A percentile compares a stretch with the other conserved stretches of the same genome.
phyloP scores from a whole-genome alignment of 805 yeast species.

The Metschnikowia drakensbergensis region DNA sequence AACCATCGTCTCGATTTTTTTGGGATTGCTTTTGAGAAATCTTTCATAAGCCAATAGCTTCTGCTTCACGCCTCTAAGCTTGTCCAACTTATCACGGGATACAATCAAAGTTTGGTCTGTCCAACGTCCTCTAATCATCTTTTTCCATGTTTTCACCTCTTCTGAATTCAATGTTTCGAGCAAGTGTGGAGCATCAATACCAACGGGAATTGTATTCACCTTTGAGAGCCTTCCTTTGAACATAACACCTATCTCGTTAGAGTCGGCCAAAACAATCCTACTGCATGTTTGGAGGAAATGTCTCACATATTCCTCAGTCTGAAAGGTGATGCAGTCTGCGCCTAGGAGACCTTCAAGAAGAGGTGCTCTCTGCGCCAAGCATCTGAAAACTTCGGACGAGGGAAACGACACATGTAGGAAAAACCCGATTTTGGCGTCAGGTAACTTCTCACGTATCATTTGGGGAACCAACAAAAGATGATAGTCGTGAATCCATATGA shows the following conservation, averaged over 20 bases:
- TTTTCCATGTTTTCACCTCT: slow-evolving; percentile 61
- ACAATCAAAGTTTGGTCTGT: slow-evolving; percentile 64
- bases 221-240: slow-evolving; percentile 55
- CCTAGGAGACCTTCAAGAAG: slow-evolving; percentile 82
- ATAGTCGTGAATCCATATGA: slow-evolving; percentile 92
- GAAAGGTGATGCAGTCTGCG: slow-evolving; percentile 84
- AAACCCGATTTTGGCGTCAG: slow-evolving; percentile 84
- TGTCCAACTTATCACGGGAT: slow-evolving; percentile 84
- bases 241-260: slow-evolving; percentile 57
- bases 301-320: slow-evolving; percentile 87
- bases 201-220: slow-evolving; percentile 65
- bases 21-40: slow-evolving; percentile 69
- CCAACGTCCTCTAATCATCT: slow-evolving; percentile 78
- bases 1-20: slow-evolving; percentile 62
- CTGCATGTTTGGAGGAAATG: slow-evolving; percentile 91
- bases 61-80: slow-evolving; percentile 82
- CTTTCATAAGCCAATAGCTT: slow-evolving; percentile 83
- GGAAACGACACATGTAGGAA: slow-evolving; percentile 95
- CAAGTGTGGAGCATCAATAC: slow-evolving; percentile 67
- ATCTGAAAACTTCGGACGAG: slow-evolving; percentile 89
- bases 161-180: slow-evolving; percentile 42
- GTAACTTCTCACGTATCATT: slow-evolving; percentile 72
- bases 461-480: slow-evolving; percentile 83
- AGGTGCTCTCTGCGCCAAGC: slow-evolving; percentile 80
- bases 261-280: slow-evolving; percentile 77